Evolutionary conservation across 768 basidiomycete species (phyloP), one percentile per base, ranked within the genome.

Genomic region (Naematelia encephala): DNA sequence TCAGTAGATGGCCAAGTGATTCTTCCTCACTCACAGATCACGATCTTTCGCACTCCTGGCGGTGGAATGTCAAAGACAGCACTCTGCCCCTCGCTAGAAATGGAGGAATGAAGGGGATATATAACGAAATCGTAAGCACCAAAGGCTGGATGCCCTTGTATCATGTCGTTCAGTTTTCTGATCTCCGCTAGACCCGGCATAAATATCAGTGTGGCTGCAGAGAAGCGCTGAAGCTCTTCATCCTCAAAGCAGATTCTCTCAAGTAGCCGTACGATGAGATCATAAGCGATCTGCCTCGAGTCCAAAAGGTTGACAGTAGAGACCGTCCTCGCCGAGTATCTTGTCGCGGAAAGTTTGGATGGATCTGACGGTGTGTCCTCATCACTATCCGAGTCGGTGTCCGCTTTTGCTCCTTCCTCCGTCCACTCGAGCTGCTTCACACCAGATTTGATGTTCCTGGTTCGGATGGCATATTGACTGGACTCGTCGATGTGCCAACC

Each of bases 141-240:
- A 75, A 98, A 94, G 0, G 75, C 67, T 1, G 80, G 80, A 73
- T 99, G 93, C 54, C 88, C 88, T 45, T 80, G 78, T 23, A 98
- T 80, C 49, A 88, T 79, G 67, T 98, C 93, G 67, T 86, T 87
- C 62, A 99, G 75, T 23, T 88, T 85, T 30, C 93, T 85, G 56
- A 99, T 99, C 78, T 96, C 93, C 28, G 86, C 90, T 61, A 99
- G 80, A 43, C 94, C 94, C 22, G 94, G 93, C 84, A 98, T 85
- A 78, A 99, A 99, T 60, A 99, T 80, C 39, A 99, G 80, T 46
- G 90, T 82, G 1, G 94, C 94, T 2, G 84, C 78, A 2, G 91
- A 93, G 78, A 84, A 91, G 0, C 74, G 56, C 14, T 62, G 54
- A 54, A 85, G 82, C 1, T 75, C 62, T 1, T 67, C 62, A 61